phyloP scores from a whole-genome alignment of 2,329 filamentous ascomycete genomes.

The Talaromyces funiculosus region DNA sequence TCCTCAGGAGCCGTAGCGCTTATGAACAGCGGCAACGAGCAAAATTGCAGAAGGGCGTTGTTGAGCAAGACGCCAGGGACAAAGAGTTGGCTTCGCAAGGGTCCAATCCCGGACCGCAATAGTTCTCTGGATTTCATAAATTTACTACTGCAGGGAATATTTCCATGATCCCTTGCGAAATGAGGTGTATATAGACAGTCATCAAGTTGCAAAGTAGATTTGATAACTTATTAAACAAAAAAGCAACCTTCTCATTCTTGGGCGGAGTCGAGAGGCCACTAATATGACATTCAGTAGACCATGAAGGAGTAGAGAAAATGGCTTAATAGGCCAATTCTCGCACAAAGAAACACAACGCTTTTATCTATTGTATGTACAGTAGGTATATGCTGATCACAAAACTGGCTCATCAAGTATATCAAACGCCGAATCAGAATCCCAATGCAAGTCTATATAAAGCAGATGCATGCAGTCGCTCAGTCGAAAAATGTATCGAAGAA shows the following conservation, averaged over 20 bases:
- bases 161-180: neutral
- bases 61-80: constrained; percentile 50
- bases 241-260: neutral
- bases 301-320: neutral
- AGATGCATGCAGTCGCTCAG: constrained; percentile 14
- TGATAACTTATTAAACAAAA: neutral
- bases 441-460: constrained; percentile 10
- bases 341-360: constrained; percentile 4
- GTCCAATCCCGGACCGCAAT: neutral
- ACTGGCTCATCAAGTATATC: constrained; percentile 8
- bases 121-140: neutral
- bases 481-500: constrained; percentile 10
- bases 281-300: neutral
- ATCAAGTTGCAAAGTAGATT: neutral
- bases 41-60: constrained; percentile 79
- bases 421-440: constrained; percentile 15
- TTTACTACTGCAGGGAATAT: neutral
- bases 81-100: constrained; percentile 10
- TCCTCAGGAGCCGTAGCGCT: constrained; percentile 75
- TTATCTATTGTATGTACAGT: constrained; percentile 11
- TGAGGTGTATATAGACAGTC: constrained; percentile 1
- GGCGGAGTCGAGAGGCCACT: constrained; percentile 1
- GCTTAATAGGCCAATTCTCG: neutral
- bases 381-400: constrained; percentile 7
- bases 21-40: constrained; percentile 89